Conservation (phyloP, 139 green algal species). For the Mesostigma viride region DNA sequence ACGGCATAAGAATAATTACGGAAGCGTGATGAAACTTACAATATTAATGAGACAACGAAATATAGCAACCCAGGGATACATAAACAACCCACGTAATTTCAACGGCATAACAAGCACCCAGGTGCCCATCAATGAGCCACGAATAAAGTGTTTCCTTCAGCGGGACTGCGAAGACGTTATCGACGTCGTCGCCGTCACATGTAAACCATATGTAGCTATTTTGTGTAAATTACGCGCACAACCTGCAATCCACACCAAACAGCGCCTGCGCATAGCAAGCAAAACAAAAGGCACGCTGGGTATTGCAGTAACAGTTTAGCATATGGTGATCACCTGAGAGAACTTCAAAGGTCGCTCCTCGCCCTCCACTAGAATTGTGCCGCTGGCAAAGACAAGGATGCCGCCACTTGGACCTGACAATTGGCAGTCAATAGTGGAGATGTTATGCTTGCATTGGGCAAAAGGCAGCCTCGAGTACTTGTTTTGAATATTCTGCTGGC, state of each 20-base stretch:
- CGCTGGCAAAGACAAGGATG: conserved; percentile 38
- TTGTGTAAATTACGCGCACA: too few relatives aligned
- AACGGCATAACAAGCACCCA: not conserved
- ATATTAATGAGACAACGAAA: not conserved
- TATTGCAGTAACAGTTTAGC: too few relatives aligned
- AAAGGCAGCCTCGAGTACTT: conserved; percentile 35
- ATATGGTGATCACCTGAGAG: conserved; percentile 37
- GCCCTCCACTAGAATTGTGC: conserved; percentile 22
- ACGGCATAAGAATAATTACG: not conserved
- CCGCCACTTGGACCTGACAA: conserved; percentile 23
- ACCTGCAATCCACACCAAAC: too few relatives aligned
- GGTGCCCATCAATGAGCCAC: not conserved
- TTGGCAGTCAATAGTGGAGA: conserved; percentile 33
- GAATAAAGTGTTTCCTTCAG: not conserved
- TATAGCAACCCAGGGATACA: not conserved
- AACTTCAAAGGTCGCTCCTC: conserved; percentile 36
- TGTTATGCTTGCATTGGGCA: conserved; percentile 31
- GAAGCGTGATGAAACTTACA: not conserved
- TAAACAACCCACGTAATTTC: not conserved
- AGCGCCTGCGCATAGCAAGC: too few relatives aligned
- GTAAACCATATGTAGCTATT: too few relatives aligned
- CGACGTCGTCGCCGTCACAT: too few relatives aligned
- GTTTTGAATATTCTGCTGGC: conserved; percentile 24
- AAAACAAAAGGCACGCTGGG: too few relatives aligned
- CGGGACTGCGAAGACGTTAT: not conserved